Evolutionary conservation across 169 alveolate genomes (phyloP), one percentile per base, ranked within the genome.

Genomic region (Plasmodium billcollinsi): DNA sequence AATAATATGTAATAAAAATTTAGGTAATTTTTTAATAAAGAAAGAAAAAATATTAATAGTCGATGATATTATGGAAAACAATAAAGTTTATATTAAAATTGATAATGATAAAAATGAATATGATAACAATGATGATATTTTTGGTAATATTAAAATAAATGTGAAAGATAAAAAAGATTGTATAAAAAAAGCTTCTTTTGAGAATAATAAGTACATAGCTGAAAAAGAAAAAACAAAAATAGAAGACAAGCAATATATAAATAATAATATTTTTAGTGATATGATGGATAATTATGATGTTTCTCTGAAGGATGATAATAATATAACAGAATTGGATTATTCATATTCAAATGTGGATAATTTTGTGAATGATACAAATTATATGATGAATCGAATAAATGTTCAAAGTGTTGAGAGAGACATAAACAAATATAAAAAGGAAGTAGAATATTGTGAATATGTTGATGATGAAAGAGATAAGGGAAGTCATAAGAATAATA

Each of bases 1-100:
- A 80, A 72, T 80, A 4, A 80, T 80, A n/a, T 80, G 90, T 14
- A 80, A 80, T 80, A 80, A 80, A 4, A 39, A 80, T 24, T 69
- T 80, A 9, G 90, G 83, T 2, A 54, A 47, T 5, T 80, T 67
- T 61, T 71, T 80, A 39, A 24, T 80, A 20, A 58, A 80, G 47
- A 69, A 54, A 49, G 52, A 67, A 61, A 80, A 39, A 49, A 69
- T 67, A 7, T 26, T 67, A 24, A 43, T 80, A 52, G 67, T 43
- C 54, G 80, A 67, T 43, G 78, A 80, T 56, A 54, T 39, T 21
- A 33, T 47, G 21, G 58, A 71, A 14, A 80, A 39, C 33, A 78
- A 66, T 11, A 52, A 61, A 9, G 24, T 80, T 67, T 67, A 52
- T n/a, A 66, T 80, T 49, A 80, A 62, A 47, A 6, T 65, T 45